phyloP scores from a whole-genome alignment of 441 rosid genomes.

The Biscutella auriculata region DNA sequence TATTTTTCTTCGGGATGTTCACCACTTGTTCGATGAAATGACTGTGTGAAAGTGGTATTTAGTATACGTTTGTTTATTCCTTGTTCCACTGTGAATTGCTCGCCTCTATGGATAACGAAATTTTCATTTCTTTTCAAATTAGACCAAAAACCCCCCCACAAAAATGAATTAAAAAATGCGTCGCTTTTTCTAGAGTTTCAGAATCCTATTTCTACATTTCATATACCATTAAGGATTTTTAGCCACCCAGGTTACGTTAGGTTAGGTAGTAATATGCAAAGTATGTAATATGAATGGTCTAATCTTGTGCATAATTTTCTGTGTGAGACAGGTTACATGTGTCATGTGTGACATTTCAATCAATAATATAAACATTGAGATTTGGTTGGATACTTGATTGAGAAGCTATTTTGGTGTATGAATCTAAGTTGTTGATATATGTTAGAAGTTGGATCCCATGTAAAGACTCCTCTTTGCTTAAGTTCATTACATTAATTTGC shows the following conservation, averaged over 20 bases:
- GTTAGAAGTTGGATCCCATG: not conserved
- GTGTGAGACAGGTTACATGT: not conserved
- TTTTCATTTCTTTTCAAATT: not conserved
- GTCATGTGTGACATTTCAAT: not conserved
- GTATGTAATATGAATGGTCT: not conserved
- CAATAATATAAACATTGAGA: not conserved
- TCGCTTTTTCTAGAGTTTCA: not conserved
- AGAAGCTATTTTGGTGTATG: no score
- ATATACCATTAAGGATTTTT: not conserved
- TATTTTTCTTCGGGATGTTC: not conserved
- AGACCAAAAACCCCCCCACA: no score
- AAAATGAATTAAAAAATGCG: not conserved
- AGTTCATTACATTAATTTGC: not conserved
- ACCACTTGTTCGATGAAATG: constrained; percentile 19
- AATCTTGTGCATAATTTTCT: not conserved
- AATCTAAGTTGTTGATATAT: not conserved
- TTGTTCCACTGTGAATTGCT: not conserved
- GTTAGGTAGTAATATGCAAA: not conserved
- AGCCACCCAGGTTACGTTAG: no score
- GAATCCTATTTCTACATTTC: not conserved
- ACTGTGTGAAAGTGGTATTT: not conserved
- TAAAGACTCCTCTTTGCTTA: not conserved
- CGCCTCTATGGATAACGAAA: not conserved
- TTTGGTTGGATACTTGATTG: not conserved
- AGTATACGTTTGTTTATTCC: not conserved